Percentiles rank a stretch among this genome's conserved stretches.
Evolutionary conservation across 2,329 filamentous ascomycete genomes (phyloP).

Genomic region (Penicillium aurantiogriseum): DNA sequence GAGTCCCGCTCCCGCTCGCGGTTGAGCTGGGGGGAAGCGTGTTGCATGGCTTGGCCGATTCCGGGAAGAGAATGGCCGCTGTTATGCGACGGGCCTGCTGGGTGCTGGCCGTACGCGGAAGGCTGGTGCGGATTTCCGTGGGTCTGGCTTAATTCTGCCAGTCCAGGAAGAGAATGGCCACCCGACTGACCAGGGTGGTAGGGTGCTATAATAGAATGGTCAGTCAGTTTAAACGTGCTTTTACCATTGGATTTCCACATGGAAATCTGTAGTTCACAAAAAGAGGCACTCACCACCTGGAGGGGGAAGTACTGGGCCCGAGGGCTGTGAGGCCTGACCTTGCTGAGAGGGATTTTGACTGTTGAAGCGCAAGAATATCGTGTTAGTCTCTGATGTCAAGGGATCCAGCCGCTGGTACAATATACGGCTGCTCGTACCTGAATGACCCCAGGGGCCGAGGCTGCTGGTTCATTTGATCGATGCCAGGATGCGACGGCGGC

Average conservation of each 20-base stretch:
- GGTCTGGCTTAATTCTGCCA: constrained; percentile 48
- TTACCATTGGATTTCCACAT: background rate
- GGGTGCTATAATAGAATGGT: constrained; percentile 30
- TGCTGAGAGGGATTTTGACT: constrained; percentile 43
- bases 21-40: constrained; percentile 44
- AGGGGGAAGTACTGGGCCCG: constrained; percentile 42
- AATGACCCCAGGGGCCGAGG: constrained; percentile 46
- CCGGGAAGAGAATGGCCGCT: constrained; percentile 41
- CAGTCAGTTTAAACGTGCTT: constrained; percentile 18
- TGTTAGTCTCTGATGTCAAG: constrained; percentile 13
- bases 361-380: constrained; percentile 3
- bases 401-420: background rate
- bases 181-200: constrained; percentile 45
- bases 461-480: constrained; percentile 45
- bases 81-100: constrained; percentile 36
- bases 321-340: constrained; percentile 38
- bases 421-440: constrained; percentile 36
- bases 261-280: background rate
- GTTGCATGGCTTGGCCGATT: constrained; percentile 44
- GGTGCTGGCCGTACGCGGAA: constrained; percentile 45
- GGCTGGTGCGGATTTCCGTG: constrained; percentile 43
- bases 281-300: constrained; percentile 36
- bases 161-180: constrained; percentile 47
- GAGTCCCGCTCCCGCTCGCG: constrained; percentile 52
- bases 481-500: constrained; percentile 43